These are phyloP conservation scores for Onygenales sp. DNA, from an alignment of 2,329 filamentous ascomycete species.

Conservation along the genomic window DNA sequence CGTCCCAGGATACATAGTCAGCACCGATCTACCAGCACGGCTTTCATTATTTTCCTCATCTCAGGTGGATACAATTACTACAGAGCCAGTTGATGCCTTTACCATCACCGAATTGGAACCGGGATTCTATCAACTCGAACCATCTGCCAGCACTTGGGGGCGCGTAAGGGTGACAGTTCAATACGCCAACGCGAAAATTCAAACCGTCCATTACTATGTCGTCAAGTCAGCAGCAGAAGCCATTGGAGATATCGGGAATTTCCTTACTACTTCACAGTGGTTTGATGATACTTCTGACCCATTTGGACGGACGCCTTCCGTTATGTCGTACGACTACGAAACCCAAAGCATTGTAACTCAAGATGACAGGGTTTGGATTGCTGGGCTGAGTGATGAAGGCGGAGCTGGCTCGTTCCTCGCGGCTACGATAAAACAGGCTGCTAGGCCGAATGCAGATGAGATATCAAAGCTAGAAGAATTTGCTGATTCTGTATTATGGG, in stretches of 20 bases:
- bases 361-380: conserved; percentile 46
- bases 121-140: no score
- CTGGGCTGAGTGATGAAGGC: conserved; percentile 51
- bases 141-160: conserved; percentile 33
- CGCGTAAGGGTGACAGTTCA: conserved; percentile 39
- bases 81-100: no score
- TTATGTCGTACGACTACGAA: conserved; percentile 46
- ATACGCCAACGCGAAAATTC: conserved; percentile 40
- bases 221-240: conserved; percentile 39
- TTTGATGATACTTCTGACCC: conserved; percentile 44
- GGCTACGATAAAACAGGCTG: conserved; percentile 44
- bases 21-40: conserved; percentile 36
- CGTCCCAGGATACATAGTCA: conserved; percentile 43
- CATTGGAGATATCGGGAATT: conserved; percentile 40
- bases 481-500: no score
- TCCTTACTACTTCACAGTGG: conserved; percentile 46
- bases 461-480: conserved; percentile 41
- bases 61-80: no score
- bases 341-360: conserved; percentile 30
- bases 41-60: conserved; percentile 37
- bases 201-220: conserved; percentile 50
- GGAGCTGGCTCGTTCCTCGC: conserved; percentile 46
- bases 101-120: no score
- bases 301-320: conserved; percentile 45
- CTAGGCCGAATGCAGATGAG: conserved; percentile 42